Conservation (phyloP, 2,329 filamentous ascomycete genomes). For the Gliomastix tumulicola region DNA sequence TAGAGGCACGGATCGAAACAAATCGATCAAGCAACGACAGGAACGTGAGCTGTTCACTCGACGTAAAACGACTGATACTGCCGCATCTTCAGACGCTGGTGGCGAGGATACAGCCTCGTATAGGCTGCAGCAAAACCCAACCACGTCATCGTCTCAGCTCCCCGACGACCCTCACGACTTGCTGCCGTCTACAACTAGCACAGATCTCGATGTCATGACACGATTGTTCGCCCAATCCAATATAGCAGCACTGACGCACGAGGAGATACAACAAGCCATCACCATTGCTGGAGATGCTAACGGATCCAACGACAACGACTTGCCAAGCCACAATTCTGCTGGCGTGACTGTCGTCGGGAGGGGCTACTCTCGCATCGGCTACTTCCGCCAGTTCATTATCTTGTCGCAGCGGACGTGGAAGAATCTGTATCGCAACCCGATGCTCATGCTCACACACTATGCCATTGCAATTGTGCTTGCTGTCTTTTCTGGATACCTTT, state of each 20-base stretch:
- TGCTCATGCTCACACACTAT: conserved; percentile 98
- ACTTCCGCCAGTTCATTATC: conserved; percentile 78
- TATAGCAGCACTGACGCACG: conserved; percentile 64
- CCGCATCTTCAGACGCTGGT: conserved; percentile 52
- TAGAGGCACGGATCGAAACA: conserved; percentile 61
- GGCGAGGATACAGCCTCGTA: conserved; percentile 43
- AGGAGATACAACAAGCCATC: conserved; percentile 72
- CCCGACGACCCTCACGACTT: conserved; percentile 64
- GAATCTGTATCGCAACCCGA: conserved; percentile 94
- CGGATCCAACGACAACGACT: conserved; percentile 48
- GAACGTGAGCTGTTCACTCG: conserved; percentile 87
- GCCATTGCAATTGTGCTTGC: conserved; percentile 92
- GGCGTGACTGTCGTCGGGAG: conserved; percentile 58
- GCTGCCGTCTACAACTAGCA: conserved; percentile 55
- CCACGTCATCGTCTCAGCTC: conserved; percentile 42
- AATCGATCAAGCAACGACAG: conserved; percentile 79
- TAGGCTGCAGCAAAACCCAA: conserved; percentile 40
- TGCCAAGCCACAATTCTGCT: conserved; percentile 26
- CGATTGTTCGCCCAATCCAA: conserved; percentile 70
- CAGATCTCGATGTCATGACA: conserved; percentile 78
- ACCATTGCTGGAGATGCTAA: conserved; percentile 60
- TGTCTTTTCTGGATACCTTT: conserved; percentile 89
- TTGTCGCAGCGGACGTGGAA: conserved; percentile 90
- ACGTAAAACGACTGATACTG: conserved; percentile 58
- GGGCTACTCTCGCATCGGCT: conserved; percentile 76